Conservation (phyloP, 1,284 basidiomycete species). For the Cryptococcus sp. region DNA sequence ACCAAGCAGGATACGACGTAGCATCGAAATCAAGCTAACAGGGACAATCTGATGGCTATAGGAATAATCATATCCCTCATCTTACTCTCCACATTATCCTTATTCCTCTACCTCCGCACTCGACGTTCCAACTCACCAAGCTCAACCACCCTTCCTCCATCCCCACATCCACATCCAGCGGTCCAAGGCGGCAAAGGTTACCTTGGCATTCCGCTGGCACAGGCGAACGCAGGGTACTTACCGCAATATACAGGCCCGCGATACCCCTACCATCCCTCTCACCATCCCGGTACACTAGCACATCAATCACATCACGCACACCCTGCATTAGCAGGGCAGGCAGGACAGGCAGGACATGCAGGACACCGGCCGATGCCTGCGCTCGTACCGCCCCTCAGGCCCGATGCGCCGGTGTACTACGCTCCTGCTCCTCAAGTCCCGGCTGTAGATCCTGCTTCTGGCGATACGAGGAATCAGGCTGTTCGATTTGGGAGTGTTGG, state of each 20-base stretch:
- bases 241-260: conserved; percentile 14
- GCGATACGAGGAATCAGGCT: not conserved
- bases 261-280: not conserved
- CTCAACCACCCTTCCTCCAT: not conserved
- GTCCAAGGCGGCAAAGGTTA: not conserved
- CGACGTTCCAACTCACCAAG: not conserved
- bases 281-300: no score
- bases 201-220: not conserved
- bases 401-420: conserved; percentile 2
- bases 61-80: conserved; percentile 12
- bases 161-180: not conserved
- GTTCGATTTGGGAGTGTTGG: conserved; percentile 24
- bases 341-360: not conserved
- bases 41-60: not conserved
- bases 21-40: not conserved
- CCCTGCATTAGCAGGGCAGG: not conserved
- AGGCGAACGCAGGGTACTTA: not conserved
- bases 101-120: conserved; percentile 10
- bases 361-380: not conserved
- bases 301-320: not conserved
- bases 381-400: not conserved
- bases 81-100: conserved; percentile 5
- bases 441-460: not conserved
- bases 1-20: not conserved
- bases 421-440: conserved; percentile 1